These are phyloP conservation scores for Aplosporella prunicola DNA, from an alignment of 2,329 filamentous ascomycete genomes.

Conservation along the genomic window DNA sequence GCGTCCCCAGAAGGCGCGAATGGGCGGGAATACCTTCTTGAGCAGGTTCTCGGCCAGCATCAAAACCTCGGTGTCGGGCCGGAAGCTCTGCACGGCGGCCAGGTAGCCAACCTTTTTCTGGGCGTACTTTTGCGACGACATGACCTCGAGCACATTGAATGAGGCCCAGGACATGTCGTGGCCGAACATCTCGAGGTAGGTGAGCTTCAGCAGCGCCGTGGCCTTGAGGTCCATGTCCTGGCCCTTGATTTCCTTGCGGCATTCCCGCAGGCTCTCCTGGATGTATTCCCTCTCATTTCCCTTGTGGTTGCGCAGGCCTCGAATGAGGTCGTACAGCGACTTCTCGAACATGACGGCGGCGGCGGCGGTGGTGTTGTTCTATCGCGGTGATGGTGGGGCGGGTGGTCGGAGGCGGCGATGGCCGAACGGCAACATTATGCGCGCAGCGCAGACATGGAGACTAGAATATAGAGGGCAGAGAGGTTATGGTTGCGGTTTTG, in stretches of 20 bases:
- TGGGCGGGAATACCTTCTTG: slow-evolving; percentile 60
- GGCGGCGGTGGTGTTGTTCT: neutral
- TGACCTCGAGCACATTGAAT: slow-evolving; percentile 97
- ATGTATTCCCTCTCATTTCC: slow-evolving; percentile 94
- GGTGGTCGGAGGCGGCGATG: slow-evolving; percentile 6
- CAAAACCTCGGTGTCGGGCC: slow-evolving; percentile 88
- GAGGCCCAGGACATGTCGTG: slow-evolving; percentile 99
- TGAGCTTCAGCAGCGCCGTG: slow-evolving; percentile 86
- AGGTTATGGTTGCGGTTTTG: too few species aligned
- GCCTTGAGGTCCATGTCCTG: slow-evolving; percentile 98
- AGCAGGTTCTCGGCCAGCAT: slow-evolving; percentile 95
- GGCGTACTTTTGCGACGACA: slow-evolving; percentile 89
- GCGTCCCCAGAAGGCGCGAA: neutral
- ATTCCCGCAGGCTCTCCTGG: slow-evolving; percentile 87
- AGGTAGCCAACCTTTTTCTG: slow-evolving; percentile 95
- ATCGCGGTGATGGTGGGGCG: slow-evolving; percentile 7
- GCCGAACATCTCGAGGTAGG: slow-evolving; percentile 98
- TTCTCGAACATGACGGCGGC: slow-evolving; percentile 77
- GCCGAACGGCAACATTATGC: slow-evolving; percentile 8
- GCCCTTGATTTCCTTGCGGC: slow-evolving; percentile 79
- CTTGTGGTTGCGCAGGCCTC: slow-evolving; percentile 90
- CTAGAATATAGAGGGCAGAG: too few species aligned
- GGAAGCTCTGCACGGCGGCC: slow-evolving; percentile 90
- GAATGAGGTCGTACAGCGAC: slow-evolving; percentile 96
- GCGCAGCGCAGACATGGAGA: slow-evolving; percentile 5